These are phyloP conservation scores for Helicostylum pulchrum DNA, from an alignment of 192 early-diverging fungal species.

Conservation along the genomic window DNA sequence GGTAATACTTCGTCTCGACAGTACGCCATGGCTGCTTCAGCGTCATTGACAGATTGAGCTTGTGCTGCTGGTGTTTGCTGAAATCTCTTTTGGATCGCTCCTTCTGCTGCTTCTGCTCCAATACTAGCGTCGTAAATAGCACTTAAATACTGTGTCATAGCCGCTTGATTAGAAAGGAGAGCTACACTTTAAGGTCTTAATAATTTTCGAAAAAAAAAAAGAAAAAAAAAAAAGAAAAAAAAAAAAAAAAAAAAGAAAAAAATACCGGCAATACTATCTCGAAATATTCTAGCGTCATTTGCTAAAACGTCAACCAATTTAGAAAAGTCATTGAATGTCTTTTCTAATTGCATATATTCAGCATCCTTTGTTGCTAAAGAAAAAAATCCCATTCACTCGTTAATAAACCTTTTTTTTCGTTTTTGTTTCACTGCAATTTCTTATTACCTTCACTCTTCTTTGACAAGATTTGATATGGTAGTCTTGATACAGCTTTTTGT, in stretches of 20 bases:
- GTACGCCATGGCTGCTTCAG: conserved; percentile 42
- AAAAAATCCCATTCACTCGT: background rate
- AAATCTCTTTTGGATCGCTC: conserved; percentile 39
- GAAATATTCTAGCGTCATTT: conserved; percentile 65
- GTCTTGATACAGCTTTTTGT: conserved; percentile 73
- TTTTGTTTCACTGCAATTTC: too few species aligned
- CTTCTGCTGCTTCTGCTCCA: conserved; percentile 45
- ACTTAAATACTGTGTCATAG: conserved; percentile 21
- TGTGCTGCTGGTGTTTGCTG: conserved; percentile 41
- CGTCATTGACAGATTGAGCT: conserved; percentile 49
- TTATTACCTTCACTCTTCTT: conserved; percentile 42
- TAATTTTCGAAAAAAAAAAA: too few species aligned
- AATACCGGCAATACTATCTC: conserved; percentile 50
- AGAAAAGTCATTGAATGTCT: conserved; percentile 60
- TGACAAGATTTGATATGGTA: conserved; percentile 72
- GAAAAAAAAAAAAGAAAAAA: background rate
- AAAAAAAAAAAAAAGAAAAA: background rate
- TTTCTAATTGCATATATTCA: conserved; percentile 63
- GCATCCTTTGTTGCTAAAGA: conserved; percentile 45
- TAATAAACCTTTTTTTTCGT: background rate
- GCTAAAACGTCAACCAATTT: conserved; percentile 53
- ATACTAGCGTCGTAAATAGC: conserved; percentile 25
- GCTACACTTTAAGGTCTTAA: conserved; percentile 19
- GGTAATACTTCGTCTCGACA: conserved; percentile 57
- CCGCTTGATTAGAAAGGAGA: conserved; percentile 22